Percentiles rank a stretch among this genome's conserved stretches.
phyloP scores from a whole-genome alignment of 805 yeast genomes.

The Priceomyces fermenticarens region DNA sequence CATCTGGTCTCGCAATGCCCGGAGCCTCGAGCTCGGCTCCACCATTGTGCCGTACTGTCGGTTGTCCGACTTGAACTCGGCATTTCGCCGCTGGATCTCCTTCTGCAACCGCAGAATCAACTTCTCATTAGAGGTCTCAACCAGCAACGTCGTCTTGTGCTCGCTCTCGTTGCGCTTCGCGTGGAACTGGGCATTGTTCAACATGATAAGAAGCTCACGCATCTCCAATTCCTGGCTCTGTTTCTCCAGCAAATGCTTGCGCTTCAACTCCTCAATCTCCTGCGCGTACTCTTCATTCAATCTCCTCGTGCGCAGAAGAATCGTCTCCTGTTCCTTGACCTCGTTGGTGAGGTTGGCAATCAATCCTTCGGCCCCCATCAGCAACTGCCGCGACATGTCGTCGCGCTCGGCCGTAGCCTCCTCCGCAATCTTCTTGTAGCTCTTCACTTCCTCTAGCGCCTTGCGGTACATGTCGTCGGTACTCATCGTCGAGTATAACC shows the following conservation, averaged over 20 bases:
- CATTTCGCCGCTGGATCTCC: conserved; percentile 45
- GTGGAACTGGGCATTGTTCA: conserved; percentile 47
- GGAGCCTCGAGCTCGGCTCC: conserved; percentile 74
- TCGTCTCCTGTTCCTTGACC: conserved; percentile 58
- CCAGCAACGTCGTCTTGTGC: conserved; percentile 31
- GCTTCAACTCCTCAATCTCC: conserved; percentile 63
- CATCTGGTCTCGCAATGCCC: conserved; percentile 79
- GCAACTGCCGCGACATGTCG: conserved; percentile 61
- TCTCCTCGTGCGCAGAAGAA: conserved; percentile 58
- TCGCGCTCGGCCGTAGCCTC: conserved; percentile 58
- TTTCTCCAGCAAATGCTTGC: conserved; percentile 58
- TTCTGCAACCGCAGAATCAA: conserved; percentile 40
- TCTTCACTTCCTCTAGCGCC: conserved; percentile 57
- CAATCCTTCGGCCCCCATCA: conserved; percentile 75
- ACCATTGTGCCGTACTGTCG: conserved; percentile 49
- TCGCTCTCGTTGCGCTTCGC: conserved; percentile 23
- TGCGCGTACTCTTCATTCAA: conserved; percentile 56
- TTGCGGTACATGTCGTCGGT: conserved; percentile 84
- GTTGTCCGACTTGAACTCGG: conserved; percentile 46
- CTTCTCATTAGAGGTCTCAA: conserved; percentile 31
- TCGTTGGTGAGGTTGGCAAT: conserved; percentile 59
- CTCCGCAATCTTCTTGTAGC: conserved; percentile 50
- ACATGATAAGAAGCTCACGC: conserved; percentile 65
- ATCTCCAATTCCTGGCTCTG: conserved; percentile 75
- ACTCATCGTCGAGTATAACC: conserved; percentile 64